A percentile compares a stretch with the other conserved stretches of the same genome.
These are phyloP conservation scores for Xylariaceae sp. DNA, from an alignment of 2,329 filamentous ascomycete genomes.

Conservation along the genomic window DNA sequence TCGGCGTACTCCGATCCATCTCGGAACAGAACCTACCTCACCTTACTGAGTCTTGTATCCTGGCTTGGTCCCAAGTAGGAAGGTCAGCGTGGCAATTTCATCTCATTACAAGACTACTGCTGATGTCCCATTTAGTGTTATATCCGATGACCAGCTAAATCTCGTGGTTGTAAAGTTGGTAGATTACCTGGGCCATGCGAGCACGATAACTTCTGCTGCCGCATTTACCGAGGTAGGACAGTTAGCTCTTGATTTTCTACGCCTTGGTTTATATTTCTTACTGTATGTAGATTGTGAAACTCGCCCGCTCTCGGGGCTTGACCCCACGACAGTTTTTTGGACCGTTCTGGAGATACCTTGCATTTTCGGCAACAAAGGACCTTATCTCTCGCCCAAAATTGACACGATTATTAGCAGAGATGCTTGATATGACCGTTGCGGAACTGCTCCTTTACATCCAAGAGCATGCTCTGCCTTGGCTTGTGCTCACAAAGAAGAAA, in stretches of 20 bases:
- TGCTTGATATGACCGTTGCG: slow-evolving; percentile 74
- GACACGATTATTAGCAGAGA: slow-evolving; percentile 75
- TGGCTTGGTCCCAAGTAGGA: slow-evolving; percentile 85
- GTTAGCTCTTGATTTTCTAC: not conserved
- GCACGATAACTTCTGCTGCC: slow-evolving; percentile 75
- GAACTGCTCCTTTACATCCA: slow-evolving; percentile 78
- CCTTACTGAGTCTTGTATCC: slow-evolving; percentile 80
- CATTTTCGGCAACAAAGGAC: slow-evolving; percentile 80
- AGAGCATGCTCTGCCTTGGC: slow-evolving; percentile 78
- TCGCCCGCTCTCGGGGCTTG: slow-evolving; percentile 67
- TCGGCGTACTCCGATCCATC: slow-evolving; percentile 72
- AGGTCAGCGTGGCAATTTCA: slow-evolving; percentile 48
- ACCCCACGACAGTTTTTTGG: slow-evolving; percentile 72
- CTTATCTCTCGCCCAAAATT: slow-evolving; percentile 80
- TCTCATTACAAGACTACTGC: not conserved
- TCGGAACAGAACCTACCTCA: slow-evolving; percentile 69
- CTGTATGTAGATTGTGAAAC: slow-evolving; percentile 57
- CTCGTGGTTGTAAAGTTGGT: slow-evolving; percentile 81
- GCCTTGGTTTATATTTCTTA: slow-evolving; percentile 3
- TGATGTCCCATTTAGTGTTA: slow-evolving; percentile 47
- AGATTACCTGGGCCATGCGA: slow-evolving; percentile 83
- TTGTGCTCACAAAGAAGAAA: slow-evolving; percentile 76
- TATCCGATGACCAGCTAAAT: slow-evolving; percentile 81
- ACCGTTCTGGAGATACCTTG: slow-evolving; percentile 87
- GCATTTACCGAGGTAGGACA: slow-evolving; percentile 75